A percentile compares a stretch with the other conserved stretches of the same genome.
phyloP scores from a whole-genome alignment of 371 early-diverging fungal genomes.

The Mucor mucedo region DNA sequence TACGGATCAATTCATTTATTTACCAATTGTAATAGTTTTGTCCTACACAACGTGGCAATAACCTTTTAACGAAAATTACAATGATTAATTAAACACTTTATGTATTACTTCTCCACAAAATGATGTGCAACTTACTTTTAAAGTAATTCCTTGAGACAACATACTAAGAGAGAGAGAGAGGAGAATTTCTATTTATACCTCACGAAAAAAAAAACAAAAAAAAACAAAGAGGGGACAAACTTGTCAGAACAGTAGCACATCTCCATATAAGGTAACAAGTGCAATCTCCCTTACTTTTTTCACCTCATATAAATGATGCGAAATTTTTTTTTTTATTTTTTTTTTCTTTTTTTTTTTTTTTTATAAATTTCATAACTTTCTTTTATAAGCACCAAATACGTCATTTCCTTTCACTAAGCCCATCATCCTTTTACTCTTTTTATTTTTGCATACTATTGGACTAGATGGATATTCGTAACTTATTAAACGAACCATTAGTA shows the following conservation, averaged over 20 bases:
- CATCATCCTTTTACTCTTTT: slow-evolving; percentile 7
- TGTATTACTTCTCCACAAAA: no score
- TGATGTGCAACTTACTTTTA: background rate
- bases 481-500: slow-evolving; percentile 42
- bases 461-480: slow-evolving; percentile 53
- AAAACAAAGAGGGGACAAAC: background rate
- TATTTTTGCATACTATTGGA: no score
- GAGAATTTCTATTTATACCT: background rate
- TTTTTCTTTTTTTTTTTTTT: background rate
- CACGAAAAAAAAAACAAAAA: background rate
- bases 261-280: background rate
- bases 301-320: slow-evolving; percentile 15
- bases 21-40: background rate
- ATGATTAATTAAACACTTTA: no score
- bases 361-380: slow-evolving; percentile 8
- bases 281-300: background rate
- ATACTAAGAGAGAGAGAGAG: background rate
- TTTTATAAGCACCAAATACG: background rate
- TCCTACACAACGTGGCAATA: slow-evolving; percentile 2
- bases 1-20: background rate
- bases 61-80: background rate
- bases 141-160: background rate
- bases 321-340: background rate
- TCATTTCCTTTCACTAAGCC: background rate
- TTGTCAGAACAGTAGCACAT: background rate